Evolutionary conservation across 192 early-diverging fungal genomes (phyloP), one percentile per base, ranked within the genome.

Genomic region (Podila horticola): DNA sequence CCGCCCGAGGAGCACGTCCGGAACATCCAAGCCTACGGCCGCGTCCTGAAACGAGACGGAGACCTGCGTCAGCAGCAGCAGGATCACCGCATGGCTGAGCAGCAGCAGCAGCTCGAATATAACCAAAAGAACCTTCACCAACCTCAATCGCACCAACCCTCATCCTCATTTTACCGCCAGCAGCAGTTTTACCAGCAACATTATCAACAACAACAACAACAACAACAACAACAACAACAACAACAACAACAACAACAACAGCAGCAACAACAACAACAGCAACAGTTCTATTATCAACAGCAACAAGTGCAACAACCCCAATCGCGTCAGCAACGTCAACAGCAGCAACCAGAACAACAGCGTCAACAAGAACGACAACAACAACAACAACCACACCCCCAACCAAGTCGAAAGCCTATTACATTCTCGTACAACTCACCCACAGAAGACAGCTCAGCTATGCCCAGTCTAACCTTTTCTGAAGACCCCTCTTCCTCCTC

Each of bases 1-100:
- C 69, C 75, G 4, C 41, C 71, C 29, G 75, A 79, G 31, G 58
- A 36, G 13, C 75, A 79, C 55, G 65, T 67, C n/a, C 17, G 20
- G 15, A 65, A 38, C 58, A 64, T 79, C n/a, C 10, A 58, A 9
- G 38, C 49, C 22, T 62, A 62, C 24, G 69, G 67, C 29, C 59
- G 17, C 26, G 12, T 31, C 17, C 29, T 61, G 26, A 22, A 61
- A 30, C 28, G 17, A 31, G 59, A 24, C 19, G 9, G n/a, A 55
- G 22, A 10, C 24, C 20, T 55, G 22, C 52, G 24, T 22, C 52
- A 55, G 52, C 20, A 55, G 20, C 52, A 55, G 52, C 52, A 55
- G 20, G 52, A 55, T 11, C 52, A 55, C n/a, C 52, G 24, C 17
- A 24, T 55, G n/a, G 52, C 52, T 8, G 52, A 61, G 15, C 59